phyloP scores from a whole-genome alignment of 2,329 filamentous ascomycete species.

The Plectosphaerella plurivora region DNA sequence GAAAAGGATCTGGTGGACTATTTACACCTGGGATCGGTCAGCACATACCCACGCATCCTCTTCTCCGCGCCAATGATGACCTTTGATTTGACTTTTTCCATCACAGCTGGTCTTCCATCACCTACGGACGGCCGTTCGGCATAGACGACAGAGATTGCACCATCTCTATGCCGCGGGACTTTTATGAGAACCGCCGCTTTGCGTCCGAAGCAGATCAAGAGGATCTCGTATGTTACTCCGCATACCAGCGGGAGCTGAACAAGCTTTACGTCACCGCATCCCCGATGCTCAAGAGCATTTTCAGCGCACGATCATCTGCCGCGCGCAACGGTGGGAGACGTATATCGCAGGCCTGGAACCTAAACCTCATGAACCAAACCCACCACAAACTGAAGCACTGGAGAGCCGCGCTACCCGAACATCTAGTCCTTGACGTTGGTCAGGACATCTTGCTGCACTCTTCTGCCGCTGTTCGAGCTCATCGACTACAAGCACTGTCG shows the following conservation, averaged over 20 bases:
- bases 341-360: not conserved
- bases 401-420: not conserved
- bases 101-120: slow-evolving; percentile 21
- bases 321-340: not conserved
- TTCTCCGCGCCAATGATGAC: not conserved
- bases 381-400: not conserved
- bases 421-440: not conserved
- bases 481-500: slow-evolving; percentile 29
- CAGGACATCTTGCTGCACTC: not conserved
- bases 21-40: slow-evolving; percentile 35
- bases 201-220: not conserved
- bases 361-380: not conserved
- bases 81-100: not conserved
- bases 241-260: slow-evolving; percentile 20
- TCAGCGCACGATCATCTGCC: slow-evolving; percentile 6
- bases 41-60: not conserved
- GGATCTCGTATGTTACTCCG: slow-evolving; percentile 13
- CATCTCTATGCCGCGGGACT: slow-evolving; percentile 25
- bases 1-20: slow-evolving; percentile 34
- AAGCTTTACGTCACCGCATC: slow-evolving; percentile 23
- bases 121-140: slow-evolving; percentile 32
- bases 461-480: not conserved
- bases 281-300: slow-evolving; percentile 22
- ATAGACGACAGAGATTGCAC: slow-evolving; percentile 36
- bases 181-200: slow-evolving; percentile 24